Conservation (phyloP, 2,329 filamentous ascomycete genomes). For the Orbilia oligospora region DNA sequence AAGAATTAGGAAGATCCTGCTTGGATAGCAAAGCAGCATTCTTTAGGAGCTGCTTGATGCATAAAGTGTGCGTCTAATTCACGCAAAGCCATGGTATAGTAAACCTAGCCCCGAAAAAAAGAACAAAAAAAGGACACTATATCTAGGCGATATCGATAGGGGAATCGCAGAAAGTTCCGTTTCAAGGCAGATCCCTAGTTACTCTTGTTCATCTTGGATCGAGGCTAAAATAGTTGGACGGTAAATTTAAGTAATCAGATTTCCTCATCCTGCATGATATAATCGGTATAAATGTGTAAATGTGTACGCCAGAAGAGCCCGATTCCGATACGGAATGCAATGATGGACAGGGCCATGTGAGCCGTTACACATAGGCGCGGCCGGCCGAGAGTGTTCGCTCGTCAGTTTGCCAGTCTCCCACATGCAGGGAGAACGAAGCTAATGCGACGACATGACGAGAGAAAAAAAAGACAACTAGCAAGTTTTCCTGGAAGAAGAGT, state of each 20-base stretch:
- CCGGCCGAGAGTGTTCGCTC: slow-evolving; percentile 22
- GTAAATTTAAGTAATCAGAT: slow-evolving; percentile 48
- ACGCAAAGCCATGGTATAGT: slow-evolving; percentile 31
- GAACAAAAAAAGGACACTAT: neutral
- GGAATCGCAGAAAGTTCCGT: slow-evolving; percentile 23
- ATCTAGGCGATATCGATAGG: slow-evolving; percentile 46
- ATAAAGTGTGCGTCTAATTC: slow-evolving; percentile 52
- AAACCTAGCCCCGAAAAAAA: neutral
- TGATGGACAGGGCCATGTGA: slow-evolving; percentile 53
- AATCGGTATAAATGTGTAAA: neutral
- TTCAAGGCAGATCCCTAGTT: slow-evolving; percentile 19
- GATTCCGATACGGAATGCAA: slow-evolving; percentile 49
- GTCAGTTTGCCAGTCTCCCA: slow-evolving; percentile 10
- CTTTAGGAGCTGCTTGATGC: slow-evolving; percentile 30
- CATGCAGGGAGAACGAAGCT: slow-evolving; percentile 36
- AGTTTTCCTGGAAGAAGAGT: slow-evolving; percentile 13
- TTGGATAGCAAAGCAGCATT: slow-evolving; percentile 24
- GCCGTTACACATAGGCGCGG: slow-evolving; percentile 50
- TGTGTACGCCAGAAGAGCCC: slow-evolving; percentile 3
- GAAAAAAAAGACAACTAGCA: slow-evolving; percentile 19
- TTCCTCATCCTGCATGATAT: slow-evolving; percentile 44
- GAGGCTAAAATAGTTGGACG: slow-evolving; percentile 7
- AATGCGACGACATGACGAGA: slow-evolving; percentile 28
- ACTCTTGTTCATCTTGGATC: neutral
- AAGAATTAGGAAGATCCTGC: slow-evolving; percentile 31